Evolutionary conservation across 2,329 filamentous ascomycete species (phyloP), one percentile per base, ranked within the genome.

Genomic region (Fusarium sambucinum): DNA sequence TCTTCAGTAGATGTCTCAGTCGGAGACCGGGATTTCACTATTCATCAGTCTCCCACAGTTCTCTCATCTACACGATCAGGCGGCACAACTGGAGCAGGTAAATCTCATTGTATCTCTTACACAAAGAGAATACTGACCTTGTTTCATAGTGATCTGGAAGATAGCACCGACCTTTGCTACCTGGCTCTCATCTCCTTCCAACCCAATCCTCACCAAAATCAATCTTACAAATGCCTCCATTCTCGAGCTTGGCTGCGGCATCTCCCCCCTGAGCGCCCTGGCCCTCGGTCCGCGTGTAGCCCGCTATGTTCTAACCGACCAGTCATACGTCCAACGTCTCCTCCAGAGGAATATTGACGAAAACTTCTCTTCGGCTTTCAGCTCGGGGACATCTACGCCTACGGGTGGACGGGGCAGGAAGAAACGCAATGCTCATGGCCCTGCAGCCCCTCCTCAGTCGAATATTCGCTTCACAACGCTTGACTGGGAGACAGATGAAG

Each of bases 161-260:
- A 91, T 97, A 70, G 95, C 93, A 0, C 93, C 94, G 11, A 83
- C 89, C 44, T 89, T 98, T 75, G 92, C 94, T 23, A 83, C 88
- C 68, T 98, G 93, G 93, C 85, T 98, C 45, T 84, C 89, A 33
- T 84, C 85, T 5, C 78, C 85, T 3, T 75, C 78, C 30, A 94
- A 93, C 76, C 77, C 88, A 1, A 84, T 97, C 47, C 89, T 90
- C 80, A 50, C 68, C 8, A 71, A 75, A 30, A 47, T 55, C 40
- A 73, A 90, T 51, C 82, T 95, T 10, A 78, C 55, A 37, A 40
- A 37, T 3, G 89, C 91, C 7, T 82, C 82, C 8, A 83, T 94
- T 21, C 83, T 97, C 56, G 96, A 98, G 76, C 87, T 99, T 8
- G 96, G 96, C 42, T 94, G 93, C 77, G 96, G 96, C 55, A 91